These are phyloP conservation scores for Schizosaccharomyces cryophilus DNA, from an alignment of 805 yeast species.

Conservation along the genomic window DNA sequence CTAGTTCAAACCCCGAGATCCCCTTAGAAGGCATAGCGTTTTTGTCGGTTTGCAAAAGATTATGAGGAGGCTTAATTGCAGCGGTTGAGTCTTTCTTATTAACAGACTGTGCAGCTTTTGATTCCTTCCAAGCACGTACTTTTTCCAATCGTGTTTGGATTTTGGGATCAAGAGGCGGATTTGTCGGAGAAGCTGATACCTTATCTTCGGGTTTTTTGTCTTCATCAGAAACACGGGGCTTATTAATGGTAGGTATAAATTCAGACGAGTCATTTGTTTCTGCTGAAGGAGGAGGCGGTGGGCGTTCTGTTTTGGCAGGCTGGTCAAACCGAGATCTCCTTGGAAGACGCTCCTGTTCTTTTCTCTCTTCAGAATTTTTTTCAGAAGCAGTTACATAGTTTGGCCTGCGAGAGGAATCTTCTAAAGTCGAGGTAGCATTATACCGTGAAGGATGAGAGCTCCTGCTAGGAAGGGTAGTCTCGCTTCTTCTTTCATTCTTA, in stretches of 20 bases:
- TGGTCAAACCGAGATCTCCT: conserved; percentile 3
- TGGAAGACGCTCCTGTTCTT: conserved; percentile 3
- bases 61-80: not conserved
- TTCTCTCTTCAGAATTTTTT: conserved; percentile 3
- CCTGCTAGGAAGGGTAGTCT: not conserved
- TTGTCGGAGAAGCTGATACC: not conserved
- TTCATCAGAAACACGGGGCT: conserved; percentile 6
- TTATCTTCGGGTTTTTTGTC: not conserved
- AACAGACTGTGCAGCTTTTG: conserved; percentile 7
- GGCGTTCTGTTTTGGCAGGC: not conserved
- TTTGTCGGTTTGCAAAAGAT: conserved; percentile 4
- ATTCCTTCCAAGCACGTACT: conserved; percentile 33
- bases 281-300: too few relatives aligned
- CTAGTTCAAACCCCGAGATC: conserved; percentile 2
- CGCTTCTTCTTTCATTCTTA: not conserved
- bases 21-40: conserved; percentile 2
- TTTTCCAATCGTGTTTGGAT: conserved; percentile 24
- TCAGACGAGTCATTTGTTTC: too few relatives aligned
- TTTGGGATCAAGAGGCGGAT: conserved; percentile 14
- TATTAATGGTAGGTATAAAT: conserved; percentile 3
- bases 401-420: too few relatives aligned
- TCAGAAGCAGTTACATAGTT: not conserved
- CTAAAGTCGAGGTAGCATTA: too few relatives aligned
- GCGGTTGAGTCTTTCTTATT: conserved; percentile 3
- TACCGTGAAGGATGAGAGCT: too few relatives aligned